Base-by-base conservation (phyloP, 768 basidiomycete genomes). In the Cubamyces lactineus region DNA sequence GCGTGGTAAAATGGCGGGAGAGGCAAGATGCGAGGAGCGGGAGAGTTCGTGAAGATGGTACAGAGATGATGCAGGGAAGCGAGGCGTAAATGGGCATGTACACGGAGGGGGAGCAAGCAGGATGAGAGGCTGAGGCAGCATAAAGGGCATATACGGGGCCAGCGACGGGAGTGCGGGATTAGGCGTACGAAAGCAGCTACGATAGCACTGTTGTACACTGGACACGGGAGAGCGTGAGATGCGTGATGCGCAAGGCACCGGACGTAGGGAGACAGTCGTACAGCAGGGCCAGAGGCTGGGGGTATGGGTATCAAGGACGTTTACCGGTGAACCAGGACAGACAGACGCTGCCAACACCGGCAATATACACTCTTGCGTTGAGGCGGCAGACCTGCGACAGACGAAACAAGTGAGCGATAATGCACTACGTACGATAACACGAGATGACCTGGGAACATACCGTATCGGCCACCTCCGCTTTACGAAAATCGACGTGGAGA, bases 381-480 rank as follows among this genome's bases (percentile, higher is more conserved):
- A 92, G 74, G 42, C 91, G 88, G 70, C 90, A 92, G 2, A 91
- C 89, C 89, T 91, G 34, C 34, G 9, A 16, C 3, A 26, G 26
- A 34, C 1, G 28, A 26, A 17, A 11, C 13, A 30, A 39, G 53
- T 50, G 13, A 16, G 54, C 24, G 15, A 26, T 41, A 2, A 26
- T 17, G 15, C 23, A 30, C 12, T 16, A 2, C 38, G 17, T 41
- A 28, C 28, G 7, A 28, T 7, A 7, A 28, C 38, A 19, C 40
- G 16, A 4, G 30, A 30, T 17, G 30, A 24, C 8, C 21, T 11
- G 41, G 28, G 28, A 12, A 78, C 86, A 26, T 70, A 91, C 91
- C 7, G 88, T 92, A 64, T 92, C 91, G 21, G 91, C 91, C 11
- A 92, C 90, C 60, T 92, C 90, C 52, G 86, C 80, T 55, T 83